Percentiles rank a stretch among this genome's conserved stretches.
These are phyloP conservation scores for Teratosphaeria epicoccoides DNA, from an alignment of 2,329 filamentous ascomycete species.

Conservation along the genomic window DNA sequence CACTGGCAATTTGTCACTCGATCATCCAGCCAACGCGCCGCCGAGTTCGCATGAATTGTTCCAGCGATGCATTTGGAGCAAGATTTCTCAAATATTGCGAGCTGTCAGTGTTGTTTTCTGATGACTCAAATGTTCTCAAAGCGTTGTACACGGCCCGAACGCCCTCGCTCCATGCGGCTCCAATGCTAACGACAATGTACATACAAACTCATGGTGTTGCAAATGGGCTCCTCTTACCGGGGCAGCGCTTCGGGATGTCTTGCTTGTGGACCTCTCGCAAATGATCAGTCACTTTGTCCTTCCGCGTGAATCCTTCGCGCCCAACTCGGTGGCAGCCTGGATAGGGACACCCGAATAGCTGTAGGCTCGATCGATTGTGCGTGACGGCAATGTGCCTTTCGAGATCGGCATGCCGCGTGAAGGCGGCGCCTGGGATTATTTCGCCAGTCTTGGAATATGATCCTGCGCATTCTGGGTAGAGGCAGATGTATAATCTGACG, in stretches of 20 bases:
- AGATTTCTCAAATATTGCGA: too few species aligned
- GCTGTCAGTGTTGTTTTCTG: too few species aligned
- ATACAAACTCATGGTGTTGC: too few species aligned
- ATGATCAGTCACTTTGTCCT: constrained; percentile 50
- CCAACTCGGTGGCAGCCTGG: constrained; percentile 34
- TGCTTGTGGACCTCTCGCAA: constrained; percentile 43
- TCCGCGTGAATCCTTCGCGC: constrained; percentile 42
- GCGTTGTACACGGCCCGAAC: too few species aligned
- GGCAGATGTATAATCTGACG: constrained; percentile 8
- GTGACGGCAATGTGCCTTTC: constrained; percentile 39
- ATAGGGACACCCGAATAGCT: constrained; percentile 34
- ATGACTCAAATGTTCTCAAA: too few species aligned
- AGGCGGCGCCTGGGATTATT: constrained; percentile 10
- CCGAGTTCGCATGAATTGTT: too few species aligned
- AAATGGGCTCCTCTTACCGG: neutral
- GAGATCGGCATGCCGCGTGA: constrained; percentile 39
- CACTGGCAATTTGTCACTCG: too few species aligned
- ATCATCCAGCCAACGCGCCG: too few species aligned
- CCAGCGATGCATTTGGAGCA: too few species aligned
- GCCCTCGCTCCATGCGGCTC: too few species aligned
- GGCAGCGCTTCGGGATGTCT: neutral
- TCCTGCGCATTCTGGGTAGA: constrained; percentile 11
- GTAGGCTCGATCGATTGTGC: constrained; percentile 29
- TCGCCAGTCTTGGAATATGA: neutral
- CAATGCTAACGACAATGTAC: too few species aligned